These are phyloP conservation scores for Pseudomassariella vexata DNA, from an alignment of 2,329 filamentous ascomycete species.

Conservation along the genomic window DNA sequence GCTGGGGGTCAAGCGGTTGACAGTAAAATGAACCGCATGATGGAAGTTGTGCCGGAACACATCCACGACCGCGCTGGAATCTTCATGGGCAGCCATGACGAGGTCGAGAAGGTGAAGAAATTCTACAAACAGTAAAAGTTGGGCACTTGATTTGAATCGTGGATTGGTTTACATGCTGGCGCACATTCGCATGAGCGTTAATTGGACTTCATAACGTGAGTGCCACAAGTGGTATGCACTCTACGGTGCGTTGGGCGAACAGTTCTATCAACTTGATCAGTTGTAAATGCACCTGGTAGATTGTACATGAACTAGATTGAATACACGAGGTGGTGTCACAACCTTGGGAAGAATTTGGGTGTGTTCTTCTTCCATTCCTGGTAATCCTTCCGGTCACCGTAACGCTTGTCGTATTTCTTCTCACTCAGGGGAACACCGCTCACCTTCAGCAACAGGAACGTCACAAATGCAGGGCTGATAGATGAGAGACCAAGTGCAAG, in stretches of 20 bases:
- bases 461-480: constrained; percentile 59
- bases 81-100: constrained; percentile 90
- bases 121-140: constrained; percentile 58
- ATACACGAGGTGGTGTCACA: too few species aligned
- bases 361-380: constrained; percentile 63
- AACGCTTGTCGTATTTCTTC: constrained; percentile 61
- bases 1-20: constrained; percentile 90
- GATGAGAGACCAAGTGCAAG: constrained; percentile 38
- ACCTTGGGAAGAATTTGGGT: constrained; percentile 57
- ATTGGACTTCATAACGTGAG: too few species aligned
- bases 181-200: too few species aligned
- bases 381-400: constrained; percentile 59
- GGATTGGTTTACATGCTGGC: too few species aligned
- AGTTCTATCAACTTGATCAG: too few species aligned
- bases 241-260: too few species aligned
- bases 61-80: constrained; percentile 96
- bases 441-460: constrained; percentile 57
- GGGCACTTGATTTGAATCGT: too few species aligned
- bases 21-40: constrained; percentile 84
- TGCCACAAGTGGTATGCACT: too few species aligned
- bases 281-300: too few species aligned
- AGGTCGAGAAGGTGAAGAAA: constrained; percentile 91
- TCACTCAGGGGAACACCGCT: constrained; percentile 62
- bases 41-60: constrained; percentile 80
- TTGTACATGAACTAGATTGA: too few species aligned